Percentiles rank a stretch among this genome's conserved stretches.
These are phyloP conservation scores for Geum urbanum DNA, from an alignment of 306 rosid species.

Conservation along the genomic window DNA sequence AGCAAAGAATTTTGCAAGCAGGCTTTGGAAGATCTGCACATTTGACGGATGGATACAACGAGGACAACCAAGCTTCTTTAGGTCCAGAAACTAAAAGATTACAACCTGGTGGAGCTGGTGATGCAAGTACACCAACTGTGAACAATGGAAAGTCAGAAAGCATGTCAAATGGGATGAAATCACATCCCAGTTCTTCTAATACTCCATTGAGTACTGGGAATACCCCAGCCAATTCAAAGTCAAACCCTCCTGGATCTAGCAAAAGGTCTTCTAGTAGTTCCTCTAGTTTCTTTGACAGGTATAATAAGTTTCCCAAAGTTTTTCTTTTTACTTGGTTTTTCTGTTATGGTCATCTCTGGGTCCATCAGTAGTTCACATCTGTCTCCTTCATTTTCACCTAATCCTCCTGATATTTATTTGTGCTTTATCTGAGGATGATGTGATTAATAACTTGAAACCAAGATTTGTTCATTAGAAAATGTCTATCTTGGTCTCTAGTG, in stretches of 20 bases:
- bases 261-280: constrained; percentile 47
- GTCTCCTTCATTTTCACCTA: background rate
- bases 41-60: constrained; percentile 36
- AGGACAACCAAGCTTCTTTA: constrained; percentile 30
- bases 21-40: constrained; percentile 39
- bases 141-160: constrained; percentile 33
- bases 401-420: background rate
- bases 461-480: background rate
- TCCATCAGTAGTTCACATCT: background rate
- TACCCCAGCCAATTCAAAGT: constrained; percentile 27
- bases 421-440: background rate
- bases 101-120: constrained; percentile 32
- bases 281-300: constrained; percentile 75
- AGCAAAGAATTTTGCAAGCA: constrained; percentile 68
- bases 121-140: constrained; percentile 24
- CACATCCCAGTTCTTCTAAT: constrained; percentile 34
- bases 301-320: constrained; percentile 12
- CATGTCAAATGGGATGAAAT: constrained; percentile 27
- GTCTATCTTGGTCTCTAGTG: background rate
- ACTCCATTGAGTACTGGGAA: constrained; percentile 27
- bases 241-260: constrained; percentile 34
- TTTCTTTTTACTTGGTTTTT: background rate
- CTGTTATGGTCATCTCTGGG: background rate
- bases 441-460: background rate
- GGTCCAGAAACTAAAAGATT: constrained; percentile 26